These are phyloP conservation scores for Poa annua DNA, from an alignment of 176 grass and related monocot species.

Conservation along the genomic window DNA sequence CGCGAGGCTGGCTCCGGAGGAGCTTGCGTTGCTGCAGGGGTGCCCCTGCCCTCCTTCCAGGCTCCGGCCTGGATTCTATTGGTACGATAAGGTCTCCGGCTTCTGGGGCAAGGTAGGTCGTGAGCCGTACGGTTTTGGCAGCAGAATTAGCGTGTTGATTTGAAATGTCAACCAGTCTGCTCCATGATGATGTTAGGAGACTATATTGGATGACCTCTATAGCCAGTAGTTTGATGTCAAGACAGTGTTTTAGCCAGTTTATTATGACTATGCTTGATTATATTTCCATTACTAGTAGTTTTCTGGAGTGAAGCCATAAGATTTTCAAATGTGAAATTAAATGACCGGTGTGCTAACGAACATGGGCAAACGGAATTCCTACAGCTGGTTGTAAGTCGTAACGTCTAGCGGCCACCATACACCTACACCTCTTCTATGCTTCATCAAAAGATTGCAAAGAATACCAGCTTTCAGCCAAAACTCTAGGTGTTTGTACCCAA, in stretches of 20 bases:
- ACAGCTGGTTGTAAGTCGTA: neutral
- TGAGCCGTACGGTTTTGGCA: neutral
- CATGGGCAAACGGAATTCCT: neutral
- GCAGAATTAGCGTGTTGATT: neutral
- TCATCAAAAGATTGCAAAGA: neutral
- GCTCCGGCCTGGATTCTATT: conserved; percentile 82
- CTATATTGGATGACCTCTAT: neutral
- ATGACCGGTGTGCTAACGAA: neutral
- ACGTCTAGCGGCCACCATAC: neutral
- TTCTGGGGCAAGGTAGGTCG: conserved; percentile 97
- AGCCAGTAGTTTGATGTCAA: neutral
- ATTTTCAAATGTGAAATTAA: conserved; percentile 7
- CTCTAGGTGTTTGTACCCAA: neutral
- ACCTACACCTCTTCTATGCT: neutral
- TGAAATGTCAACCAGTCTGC: neutral
- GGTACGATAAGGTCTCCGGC: conserved; percentile 96
- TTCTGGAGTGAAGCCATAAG: neutral
- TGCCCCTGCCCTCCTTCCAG: conserved; percentile 64
- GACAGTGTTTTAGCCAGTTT: neutral
- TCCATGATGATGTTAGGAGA: neutral
- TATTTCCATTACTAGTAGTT: neutral
- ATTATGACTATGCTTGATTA: neutral
- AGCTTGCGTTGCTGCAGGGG: conserved; percentile 67
- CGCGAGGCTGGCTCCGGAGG: conserved; percentile 62
- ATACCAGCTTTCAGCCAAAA: neutral